Conservation (phyloP, 1,284 basidiomycete species). For the Sphaerobolus stellatus region DNA sequence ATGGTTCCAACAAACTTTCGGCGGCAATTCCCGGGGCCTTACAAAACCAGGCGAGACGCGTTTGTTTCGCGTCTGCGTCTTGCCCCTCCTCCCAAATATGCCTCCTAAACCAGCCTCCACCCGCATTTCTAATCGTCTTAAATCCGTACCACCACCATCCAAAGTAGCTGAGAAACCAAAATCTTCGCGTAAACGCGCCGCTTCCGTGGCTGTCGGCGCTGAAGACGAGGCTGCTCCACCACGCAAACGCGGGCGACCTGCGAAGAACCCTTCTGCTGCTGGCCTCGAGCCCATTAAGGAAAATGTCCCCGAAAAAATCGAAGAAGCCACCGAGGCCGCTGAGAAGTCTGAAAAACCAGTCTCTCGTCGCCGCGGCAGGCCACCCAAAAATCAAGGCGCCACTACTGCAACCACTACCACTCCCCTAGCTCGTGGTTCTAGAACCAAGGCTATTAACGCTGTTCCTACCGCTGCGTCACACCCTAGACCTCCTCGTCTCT, state of each 20-base stretch:
- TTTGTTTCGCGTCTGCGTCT: neutral
- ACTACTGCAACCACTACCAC: neutral
- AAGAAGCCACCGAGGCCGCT: neutral
- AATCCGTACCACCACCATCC: slow-evolving; percentile 6
- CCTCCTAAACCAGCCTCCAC: slow-evolving; percentile 1
- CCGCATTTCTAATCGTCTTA: slow-evolving; percentile 4
- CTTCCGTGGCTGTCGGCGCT: slow-evolving; percentile 2
- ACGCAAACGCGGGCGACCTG: slow-evolving; percentile 9
- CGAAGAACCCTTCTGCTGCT: neutral
- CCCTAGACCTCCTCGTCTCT: slow-evolving; percentile 25
- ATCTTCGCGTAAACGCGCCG: slow-evolving; percentile 4
- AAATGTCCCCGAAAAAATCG: slow-evolving; percentile 1
- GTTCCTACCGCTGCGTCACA: slow-evolving; percentile 18
- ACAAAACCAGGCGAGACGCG: neutral
- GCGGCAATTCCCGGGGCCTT: neutral
- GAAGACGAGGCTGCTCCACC: slow-evolving; percentile 8
- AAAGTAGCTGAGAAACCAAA: too few relatives aligned
- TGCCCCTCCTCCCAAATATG: neutral
- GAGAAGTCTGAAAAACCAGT: neutral
- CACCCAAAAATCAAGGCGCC: neutral
- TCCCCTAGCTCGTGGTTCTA: slow-evolving; percentile 7
- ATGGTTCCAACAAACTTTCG: neutral
- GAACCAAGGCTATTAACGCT: slow-evolving; percentile 19
- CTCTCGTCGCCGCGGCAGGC: slow-evolving; percentile 6
- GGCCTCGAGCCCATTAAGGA: slow-evolving; percentile 5